phyloP scores from a whole-genome alignment of 2,329 filamentous ascomycete species.

The Talaromyces albobiverticillius region DNA sequence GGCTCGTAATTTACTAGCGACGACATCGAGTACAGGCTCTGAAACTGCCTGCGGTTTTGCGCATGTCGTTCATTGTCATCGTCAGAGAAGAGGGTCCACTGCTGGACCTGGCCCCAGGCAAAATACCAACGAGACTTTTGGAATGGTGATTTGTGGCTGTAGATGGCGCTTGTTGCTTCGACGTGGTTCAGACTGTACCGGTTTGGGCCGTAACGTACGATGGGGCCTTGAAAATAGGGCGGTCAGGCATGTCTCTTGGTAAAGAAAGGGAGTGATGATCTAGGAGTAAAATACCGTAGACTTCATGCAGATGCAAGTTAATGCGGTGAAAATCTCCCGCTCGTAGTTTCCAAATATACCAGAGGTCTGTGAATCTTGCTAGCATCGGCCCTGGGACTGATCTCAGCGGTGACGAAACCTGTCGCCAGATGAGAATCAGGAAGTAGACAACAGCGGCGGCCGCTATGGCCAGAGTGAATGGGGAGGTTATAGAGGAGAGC shows the following conservation, averaged over 20 bases:
- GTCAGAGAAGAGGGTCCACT: neutral
- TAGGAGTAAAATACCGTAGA: neutral
- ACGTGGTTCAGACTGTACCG: constrained; percentile 70
- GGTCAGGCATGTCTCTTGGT: neutral
- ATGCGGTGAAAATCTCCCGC: neutral
- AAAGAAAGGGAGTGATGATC: neutral
- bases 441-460: too few species aligned
- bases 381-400: neutral
- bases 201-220: constrained; percentile 74
- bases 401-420: too few species aligned
- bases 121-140: constrained; percentile 36
- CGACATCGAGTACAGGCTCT: neutral
- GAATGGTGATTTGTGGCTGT: constrained; percentile 53
- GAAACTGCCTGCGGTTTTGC: neutral
- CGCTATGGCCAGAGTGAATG: too few species aligned
- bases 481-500: too few species aligned
- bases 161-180: constrained; percentile 69
- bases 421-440: too few species aligned
- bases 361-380: neutral
- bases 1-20: constrained; percentile 2
- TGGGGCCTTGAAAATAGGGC: constrained; percentile 54
- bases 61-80: neutral
- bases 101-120: neutral
- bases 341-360: neutral
- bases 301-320: neutral